A percentile compares a stretch with the other conserved stretches of the same genome.
Conservation (phyloP, 1,284 basidiomycete species). For the Athelia sp. region DNA sequence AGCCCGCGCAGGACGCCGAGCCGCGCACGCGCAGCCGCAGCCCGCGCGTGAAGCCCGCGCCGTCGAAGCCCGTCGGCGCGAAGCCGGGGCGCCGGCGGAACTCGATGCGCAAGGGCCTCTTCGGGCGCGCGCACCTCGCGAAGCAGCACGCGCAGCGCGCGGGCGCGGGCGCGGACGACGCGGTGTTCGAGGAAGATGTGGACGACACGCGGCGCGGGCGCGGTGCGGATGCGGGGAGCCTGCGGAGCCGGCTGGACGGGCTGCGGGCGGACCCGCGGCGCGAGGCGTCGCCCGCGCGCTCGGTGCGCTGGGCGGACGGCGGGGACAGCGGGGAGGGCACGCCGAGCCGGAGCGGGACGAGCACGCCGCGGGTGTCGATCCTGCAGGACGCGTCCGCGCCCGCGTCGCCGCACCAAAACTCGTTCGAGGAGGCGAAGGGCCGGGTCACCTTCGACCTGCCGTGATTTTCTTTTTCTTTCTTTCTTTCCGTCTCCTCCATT, state of each 20-base stretch:
- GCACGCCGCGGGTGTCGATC: constrained; percentile 16
- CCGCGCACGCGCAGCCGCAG: constrained; percentile 4
- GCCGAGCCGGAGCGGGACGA: constrained; percentile 12
- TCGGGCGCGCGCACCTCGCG: not conserved
- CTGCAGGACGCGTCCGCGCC: not conserved
- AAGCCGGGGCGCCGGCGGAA: not conserved
- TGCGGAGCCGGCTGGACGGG: constrained; percentile 24
- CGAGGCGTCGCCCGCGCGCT: constrained; percentile 45
- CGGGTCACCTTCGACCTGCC: not conserved
- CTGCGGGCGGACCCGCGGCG: constrained; percentile 28
- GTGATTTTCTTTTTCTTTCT: not conserved
- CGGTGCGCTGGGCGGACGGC: constrained; percentile 43
- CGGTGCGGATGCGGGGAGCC: constrained; percentile 14
- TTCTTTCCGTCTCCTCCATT: not conserved
- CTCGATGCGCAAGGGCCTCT: constrained; percentile 1
- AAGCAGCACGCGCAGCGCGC: not conserved
- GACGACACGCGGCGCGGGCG: not conserved
- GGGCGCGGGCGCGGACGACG: no score
- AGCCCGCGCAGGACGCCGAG: constrained; percentile 16
- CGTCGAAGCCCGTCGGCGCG: not conserved
- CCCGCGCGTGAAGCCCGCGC: constrained; percentile 16
- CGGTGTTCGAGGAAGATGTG: not conserved
- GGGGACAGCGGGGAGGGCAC: constrained; percentile 3
- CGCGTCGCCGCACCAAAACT: not conserved
- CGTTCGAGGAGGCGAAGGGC: not conserved